Conservation (phyloP, 768 basidiomycete species). For the Lactifluus hygrophoroides region DNA sequence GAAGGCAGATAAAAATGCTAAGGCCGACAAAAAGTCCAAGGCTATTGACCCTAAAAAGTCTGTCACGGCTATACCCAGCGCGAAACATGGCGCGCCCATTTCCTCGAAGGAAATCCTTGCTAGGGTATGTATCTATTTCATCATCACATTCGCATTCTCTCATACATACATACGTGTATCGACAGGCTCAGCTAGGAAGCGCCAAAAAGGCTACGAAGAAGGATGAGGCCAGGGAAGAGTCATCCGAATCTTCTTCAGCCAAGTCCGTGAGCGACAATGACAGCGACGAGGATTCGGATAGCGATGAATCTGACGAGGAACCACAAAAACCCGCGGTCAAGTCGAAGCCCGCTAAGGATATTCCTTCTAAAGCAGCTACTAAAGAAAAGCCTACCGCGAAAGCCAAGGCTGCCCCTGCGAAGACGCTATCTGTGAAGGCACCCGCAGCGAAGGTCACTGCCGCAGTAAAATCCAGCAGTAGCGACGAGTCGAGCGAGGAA, state of each 20-base stretch:
- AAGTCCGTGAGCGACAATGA: neutral
- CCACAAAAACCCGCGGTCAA: slow-evolving; percentile 6
- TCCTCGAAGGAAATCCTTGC: slow-evolving; percentile 38
- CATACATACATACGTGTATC: neutral
- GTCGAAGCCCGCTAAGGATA: slow-evolving; percentile 2
- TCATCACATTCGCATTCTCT: neutral
- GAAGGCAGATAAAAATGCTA: slow-evolving; percentile 30
- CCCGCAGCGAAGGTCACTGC: slow-evolving; percentile 17
- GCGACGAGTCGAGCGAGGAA: slow-evolving; percentile 13
- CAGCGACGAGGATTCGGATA: slow-evolving; percentile 9
- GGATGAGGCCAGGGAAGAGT: slow-evolving; percentile 24
- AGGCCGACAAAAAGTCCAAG: slow-evolving; percentile 29
- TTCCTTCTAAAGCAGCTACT: slow-evolving; percentile 1
- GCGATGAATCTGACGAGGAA: slow-evolving; percentile 4
- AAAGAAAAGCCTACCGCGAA: neutral
- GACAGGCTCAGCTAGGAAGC: slow-evolving; percentile 9
- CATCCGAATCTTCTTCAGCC: slow-evolving; percentile 26
- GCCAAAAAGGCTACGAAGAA: slow-evolving; percentile 22
- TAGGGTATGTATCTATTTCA: slow-evolving; percentile 25
- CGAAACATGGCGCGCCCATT: slow-evolving; percentile 25
- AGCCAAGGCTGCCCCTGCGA: slow-evolving; percentile 20
- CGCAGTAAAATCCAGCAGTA: slow-evolving; percentile 10
- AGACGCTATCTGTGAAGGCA: slow-evolving; percentile 28
- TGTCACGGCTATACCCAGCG: slow-evolving; percentile 9
- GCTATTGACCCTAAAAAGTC: slow-evolving; percentile 28